Evolutionary conservation across 352 stramenopile genomes (phyloP).

Genomic region (Globisporangium iwayamae): DNA sequence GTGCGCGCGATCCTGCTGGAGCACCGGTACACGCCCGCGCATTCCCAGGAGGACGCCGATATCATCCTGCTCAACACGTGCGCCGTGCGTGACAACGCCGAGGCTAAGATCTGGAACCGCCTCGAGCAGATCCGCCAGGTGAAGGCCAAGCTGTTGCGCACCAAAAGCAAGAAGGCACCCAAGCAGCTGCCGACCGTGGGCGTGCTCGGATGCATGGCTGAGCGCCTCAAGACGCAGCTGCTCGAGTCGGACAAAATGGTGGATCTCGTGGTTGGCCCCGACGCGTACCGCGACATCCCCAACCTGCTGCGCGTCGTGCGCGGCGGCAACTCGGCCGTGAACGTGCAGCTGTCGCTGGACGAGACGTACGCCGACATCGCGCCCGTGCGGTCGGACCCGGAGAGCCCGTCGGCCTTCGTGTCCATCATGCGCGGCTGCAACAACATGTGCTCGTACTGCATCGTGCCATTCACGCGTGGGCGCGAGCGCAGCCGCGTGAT

Average conservation of each 20-base stretch:
- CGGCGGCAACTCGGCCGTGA: constrained; percentile 78
- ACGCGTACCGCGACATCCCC: constrained; percentile 98
- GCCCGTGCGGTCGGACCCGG: constrained; percentile 86
- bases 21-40: constrained; percentile 54
- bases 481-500: constrained; percentile 92
- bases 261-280: constrained; percentile 97
- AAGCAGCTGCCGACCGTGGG: constrained; percentile 84
- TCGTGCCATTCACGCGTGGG: constrained; percentile 98
- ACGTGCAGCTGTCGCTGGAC: constrained; percentile 95
- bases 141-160: constrained; percentile 61
- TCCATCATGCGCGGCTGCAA: constrained; percentile 99
- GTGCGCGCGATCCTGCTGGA: constrained; percentile 92
- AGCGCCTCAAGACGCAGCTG: constrained; percentile 96
- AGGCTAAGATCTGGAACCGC: constrained; percentile 92
- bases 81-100: constrained; percentile 98
- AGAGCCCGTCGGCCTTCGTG: constrained; percentile 92
- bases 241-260: constrained; percentile 94
- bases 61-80: constrained; percentile 99
- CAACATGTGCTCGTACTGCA: constrained; percentile 99
- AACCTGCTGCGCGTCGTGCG: constrained; percentile 89
- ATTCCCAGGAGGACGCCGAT: constrained; percentile 78
- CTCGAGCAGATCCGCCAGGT: constrained; percentile 76
- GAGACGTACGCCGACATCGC: constrained; percentile 99
- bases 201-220: constrained; percentile 99
- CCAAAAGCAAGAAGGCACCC: constrained; percentile 48